A percentile compares a stretch with the other conserved stretches of the same genome.
These are phyloP conservation scores for Aspergillus asperescens DNA, from an alignment of 495 filamentous ascomycete genomes.

Conservation along the genomic window DNA sequence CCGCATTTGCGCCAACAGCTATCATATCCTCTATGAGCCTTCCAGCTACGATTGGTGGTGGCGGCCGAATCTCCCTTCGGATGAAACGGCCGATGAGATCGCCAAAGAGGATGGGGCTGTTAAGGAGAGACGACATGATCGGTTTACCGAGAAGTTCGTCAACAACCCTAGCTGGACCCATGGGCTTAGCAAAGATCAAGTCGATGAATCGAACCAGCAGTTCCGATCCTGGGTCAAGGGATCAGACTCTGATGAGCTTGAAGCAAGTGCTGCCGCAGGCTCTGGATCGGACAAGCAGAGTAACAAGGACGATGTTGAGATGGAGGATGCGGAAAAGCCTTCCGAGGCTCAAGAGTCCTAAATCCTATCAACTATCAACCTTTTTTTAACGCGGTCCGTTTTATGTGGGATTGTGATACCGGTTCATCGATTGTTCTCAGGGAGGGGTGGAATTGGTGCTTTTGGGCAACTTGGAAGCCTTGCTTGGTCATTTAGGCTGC, in stretches of 20 bases:
- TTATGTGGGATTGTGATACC: background rate
- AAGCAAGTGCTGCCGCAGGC: constrained; percentile 13
- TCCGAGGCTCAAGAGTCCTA: constrained; percentile 15
- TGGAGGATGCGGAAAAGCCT: constrained; percentile 31
- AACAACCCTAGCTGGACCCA: constrained; percentile 75
- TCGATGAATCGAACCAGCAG: constrained; percentile 60
- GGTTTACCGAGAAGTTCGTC: constrained; percentile 65
- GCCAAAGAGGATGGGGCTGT: constrained; percentile 41
- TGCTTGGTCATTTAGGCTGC: background rate
- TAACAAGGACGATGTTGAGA: constrained; percentile 32
- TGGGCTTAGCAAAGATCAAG: constrained; percentile 61
- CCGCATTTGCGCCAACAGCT: constrained; percentile 75
- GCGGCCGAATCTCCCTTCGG: constrained; percentile 30
- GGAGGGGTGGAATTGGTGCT: background rate
- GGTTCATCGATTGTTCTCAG: background rate
- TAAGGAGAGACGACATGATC: constrained; percentile 53
- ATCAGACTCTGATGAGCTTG: constrained; percentile 17
- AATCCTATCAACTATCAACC: background rate
- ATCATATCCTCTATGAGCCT: constrained; percentile 72
- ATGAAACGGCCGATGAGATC: constrained; percentile 44
- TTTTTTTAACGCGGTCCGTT: background rate
- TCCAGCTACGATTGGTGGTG: constrained; percentile 59
- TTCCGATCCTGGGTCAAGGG: constrained; percentile 48
- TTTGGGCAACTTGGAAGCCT: constrained; percentile 6
- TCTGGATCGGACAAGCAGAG: constrained; percentile 15